phyloP scores from a whole-genome alignment of 108 stramenopile species.

The Aurantiochytrium sp. region DNA sequence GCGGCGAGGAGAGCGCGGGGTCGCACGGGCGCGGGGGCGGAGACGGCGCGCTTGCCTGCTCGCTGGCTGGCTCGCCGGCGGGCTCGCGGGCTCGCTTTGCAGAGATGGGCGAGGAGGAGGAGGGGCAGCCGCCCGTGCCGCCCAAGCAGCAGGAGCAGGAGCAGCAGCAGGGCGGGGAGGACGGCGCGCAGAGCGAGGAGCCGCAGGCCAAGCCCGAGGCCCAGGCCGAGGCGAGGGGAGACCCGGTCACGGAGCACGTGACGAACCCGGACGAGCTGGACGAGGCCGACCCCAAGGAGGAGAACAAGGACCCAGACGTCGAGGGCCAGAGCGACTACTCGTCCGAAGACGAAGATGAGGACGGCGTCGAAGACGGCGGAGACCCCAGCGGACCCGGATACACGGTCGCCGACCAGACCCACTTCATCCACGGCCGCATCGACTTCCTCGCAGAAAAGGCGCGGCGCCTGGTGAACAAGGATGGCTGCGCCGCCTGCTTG shows the following conservation, averaged over 20 bases:
- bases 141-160: too few relatives aligned
- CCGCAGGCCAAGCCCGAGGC: not conserved
- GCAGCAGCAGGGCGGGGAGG: too few relatives aligned
- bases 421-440: not conserved
- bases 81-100: too few relatives aligned
- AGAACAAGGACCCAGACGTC: not conserved
- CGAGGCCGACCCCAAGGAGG: not conserved
- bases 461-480: not conserved
- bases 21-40: too few relatives aligned
- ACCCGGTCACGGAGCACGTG: not conserved
- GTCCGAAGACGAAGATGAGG: not conserved
- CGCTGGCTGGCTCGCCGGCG: too few relatives aligned
- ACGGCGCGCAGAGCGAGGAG: too few relatives aligned
- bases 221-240: not conserved
- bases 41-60: too few relatives aligned
- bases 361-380: not conserved
- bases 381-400: not conserved
- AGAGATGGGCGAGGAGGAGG: too few relatives aligned
- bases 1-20: too few relatives aligned
- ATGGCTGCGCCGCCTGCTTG: not conserved
- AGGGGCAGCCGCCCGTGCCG: too few relatives aligned
- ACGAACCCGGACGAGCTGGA: not conserved
- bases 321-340: not conserved
- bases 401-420: not conserved
- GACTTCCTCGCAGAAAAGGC: not conserved